Evolutionary conservation across 371 early-diverging fungal genomes (phyloP).

Genomic region (Circinella minor): DNA sequence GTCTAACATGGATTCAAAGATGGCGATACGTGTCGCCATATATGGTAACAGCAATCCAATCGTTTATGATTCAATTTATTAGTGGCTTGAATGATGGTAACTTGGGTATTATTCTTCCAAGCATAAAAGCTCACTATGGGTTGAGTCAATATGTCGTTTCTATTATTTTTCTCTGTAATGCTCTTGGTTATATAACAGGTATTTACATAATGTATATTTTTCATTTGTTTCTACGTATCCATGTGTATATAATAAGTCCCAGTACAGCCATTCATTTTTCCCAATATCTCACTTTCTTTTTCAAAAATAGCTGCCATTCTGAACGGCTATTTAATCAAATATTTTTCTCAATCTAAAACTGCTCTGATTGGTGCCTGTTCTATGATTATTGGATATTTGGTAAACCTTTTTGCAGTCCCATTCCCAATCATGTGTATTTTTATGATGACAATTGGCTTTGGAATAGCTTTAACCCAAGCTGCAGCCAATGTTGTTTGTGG

Average conservation of each 20-base stretch:
- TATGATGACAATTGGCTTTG: constrained; percentile 27
- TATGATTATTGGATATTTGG: constrained; percentile 21
- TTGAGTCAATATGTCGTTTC: constrained; percentile 32
- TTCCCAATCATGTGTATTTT: constrained; percentile 30
- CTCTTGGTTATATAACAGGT: constrained; percentile 27
- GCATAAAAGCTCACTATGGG: constrained; percentile 30
- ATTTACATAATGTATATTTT: background rate
- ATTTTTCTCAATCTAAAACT: constrained; percentile 21
- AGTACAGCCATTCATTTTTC: too few relatives aligned
- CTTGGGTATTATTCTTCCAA: constrained; percentile 35
- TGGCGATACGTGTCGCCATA: constrained; percentile 14
- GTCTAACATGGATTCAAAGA: constrained; percentile 9
- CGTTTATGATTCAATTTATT: constrained; percentile 23
- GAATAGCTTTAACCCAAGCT: constrained; percentile 24
- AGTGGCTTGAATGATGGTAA: constrained; percentile 32
- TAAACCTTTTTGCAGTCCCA: constrained; percentile 21
- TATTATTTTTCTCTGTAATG: constrained; percentile 27
- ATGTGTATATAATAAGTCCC: too few relatives aligned
- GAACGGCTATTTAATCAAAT: constrained; percentile 28
- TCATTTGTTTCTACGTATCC: too few relatives aligned
- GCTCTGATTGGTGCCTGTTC: constrained; percentile 22
- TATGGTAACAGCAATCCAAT: constrained; percentile 20
- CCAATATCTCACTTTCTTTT: too few relatives aligned
- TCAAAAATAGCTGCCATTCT: constrained; percentile 20
- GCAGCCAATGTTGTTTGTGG: constrained; percentile 30